Evolutionary conservation across 352 stramenopile species (phyloP), one percentile per base, ranked within the genome.

Genomic region (Pythium phragmiticola): DNA sequence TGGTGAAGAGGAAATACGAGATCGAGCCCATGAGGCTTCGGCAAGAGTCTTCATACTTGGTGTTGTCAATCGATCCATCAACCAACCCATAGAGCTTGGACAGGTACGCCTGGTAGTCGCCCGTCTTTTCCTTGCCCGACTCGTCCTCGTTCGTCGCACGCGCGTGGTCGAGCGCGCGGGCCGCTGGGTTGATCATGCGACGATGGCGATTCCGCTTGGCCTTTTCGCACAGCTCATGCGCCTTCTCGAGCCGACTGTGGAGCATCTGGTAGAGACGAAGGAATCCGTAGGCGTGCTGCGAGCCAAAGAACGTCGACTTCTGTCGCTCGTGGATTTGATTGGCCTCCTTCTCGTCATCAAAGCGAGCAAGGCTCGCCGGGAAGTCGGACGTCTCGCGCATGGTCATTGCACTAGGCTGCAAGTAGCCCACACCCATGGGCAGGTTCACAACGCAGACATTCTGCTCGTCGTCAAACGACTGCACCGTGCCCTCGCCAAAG

Each of bases 1-100:
- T 92, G 7, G 90, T 97, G 67, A 97, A 97, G 37, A 97, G 60
- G 46, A 96, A 93, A 64, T 96, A 97, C 4, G 88, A 94, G 19
- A 84, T 92, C 16, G 89, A 92, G 19, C 90, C 90, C 82, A 97
- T 94, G 16, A 97, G 76, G 34, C 80, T 89, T 45, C 90, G 79
- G 57, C 89, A 97, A 37, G 80, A 88, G 66, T 97, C 90, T 66
- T 97, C 90, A 53, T 93, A 94, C 77, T 92, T 90, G 47, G 83
- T 84, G 59, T 75, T 93, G 66, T 96, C 89, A 19, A 96, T 86
- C 36, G 80, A 93, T 12, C 84, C 83, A 60, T 96, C 88, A 47
- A 96, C 88, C 43, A 96, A 70, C 21, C 79, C 82, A 57, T 96
- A 97, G 46, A 95, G 54, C 57, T 93, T 91, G 11, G 89, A 92